Base-by-base conservation (phyloP, 768 basidiomycete genomes). In the Trametes maxima region DNA sequence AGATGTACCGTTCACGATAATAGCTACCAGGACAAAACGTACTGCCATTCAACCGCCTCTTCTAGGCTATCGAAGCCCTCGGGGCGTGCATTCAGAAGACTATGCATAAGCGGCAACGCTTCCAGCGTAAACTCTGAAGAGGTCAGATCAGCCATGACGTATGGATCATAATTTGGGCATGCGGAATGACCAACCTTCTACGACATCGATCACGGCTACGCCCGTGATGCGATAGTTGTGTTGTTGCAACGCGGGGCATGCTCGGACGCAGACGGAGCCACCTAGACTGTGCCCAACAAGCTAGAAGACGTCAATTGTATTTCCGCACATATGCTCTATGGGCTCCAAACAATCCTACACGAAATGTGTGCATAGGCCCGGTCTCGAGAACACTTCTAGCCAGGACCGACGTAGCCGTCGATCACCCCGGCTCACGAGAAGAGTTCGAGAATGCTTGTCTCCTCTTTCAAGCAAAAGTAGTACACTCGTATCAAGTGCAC, bases 31-130 rank as follows among this genome's bases (percentile, higher is more conserved):
- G 22, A 24, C 10, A 6, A 22, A 13, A 25, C 95, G 69, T 74
- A 98, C 95, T 98, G 96, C 97, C 97, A 99, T 61, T 92, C 88
- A 43, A 99, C 86, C 0, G 90, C 95, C 54, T 90, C 89, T 70
- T 95, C 90, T 8, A 89, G 75, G 45, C 84, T 90, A 54, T 85
- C 83, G 72, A 98, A 99, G 0, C 89, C 89, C 49, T 86, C 87
- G 7, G 96, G 97, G 12, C 95, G 85, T 25, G 87, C 84, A 59
- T 90, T 89, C 33, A 99, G 81, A 37, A 98, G 84, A 43, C 80
- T 85, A 61, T 92, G 86, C 97, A 99, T 99, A 67, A 92, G 85
- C 0, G 94, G 92, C 13, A 99, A 82, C 1, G 95, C 94, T 46
- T 98, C 97, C 33, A 98, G 78, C 0, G 97, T 95, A 24, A 94